Conservation (phyloP, 2,329 filamentous ascomycete genomes). For the Chaetomium sp. region DNA sequence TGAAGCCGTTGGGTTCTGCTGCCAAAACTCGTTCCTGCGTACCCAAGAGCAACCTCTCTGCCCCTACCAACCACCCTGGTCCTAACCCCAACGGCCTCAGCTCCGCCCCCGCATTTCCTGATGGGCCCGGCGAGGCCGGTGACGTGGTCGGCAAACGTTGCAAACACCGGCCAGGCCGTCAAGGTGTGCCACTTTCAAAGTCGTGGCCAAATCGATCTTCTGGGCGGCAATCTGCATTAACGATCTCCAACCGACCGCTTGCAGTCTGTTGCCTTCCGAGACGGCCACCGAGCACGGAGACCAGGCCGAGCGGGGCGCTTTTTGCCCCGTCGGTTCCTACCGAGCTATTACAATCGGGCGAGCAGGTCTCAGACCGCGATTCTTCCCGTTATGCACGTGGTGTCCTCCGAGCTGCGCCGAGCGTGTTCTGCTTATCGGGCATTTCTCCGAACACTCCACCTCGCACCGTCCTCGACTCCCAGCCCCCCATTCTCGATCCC, state of each 20-base stretch:
- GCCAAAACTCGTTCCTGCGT: background rate
- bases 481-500: background rate
- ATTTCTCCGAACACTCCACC: background rate
- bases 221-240: background rate
- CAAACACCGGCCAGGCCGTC: constrained; percentile 10
- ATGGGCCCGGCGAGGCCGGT: constrained; percentile 24
- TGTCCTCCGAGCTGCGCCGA: background rate
- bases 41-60: background rate
- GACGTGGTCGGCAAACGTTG: constrained; percentile 24
- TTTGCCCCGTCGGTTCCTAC: background rate
- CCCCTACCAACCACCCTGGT: background rate
- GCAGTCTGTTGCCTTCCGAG: background rate
- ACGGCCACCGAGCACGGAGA: constrained; percentile 5
- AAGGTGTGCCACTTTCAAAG: background rate
- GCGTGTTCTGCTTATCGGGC: background rate
- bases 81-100: constrained; percentile 11
- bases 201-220: background rate
- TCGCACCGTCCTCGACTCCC: background rate
- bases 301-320: background rate
- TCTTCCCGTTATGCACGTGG: background rate
- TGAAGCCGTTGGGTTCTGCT: background rate
- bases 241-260: background rate
- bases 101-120: constrained; percentile 25
- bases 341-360: background rate
- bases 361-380: background rate